These are phyloP conservation scores for Odonthalia washingtoniensis DNA, from an alignment of 31 red algal genomes.

Conservation along the genomic window DNA sequence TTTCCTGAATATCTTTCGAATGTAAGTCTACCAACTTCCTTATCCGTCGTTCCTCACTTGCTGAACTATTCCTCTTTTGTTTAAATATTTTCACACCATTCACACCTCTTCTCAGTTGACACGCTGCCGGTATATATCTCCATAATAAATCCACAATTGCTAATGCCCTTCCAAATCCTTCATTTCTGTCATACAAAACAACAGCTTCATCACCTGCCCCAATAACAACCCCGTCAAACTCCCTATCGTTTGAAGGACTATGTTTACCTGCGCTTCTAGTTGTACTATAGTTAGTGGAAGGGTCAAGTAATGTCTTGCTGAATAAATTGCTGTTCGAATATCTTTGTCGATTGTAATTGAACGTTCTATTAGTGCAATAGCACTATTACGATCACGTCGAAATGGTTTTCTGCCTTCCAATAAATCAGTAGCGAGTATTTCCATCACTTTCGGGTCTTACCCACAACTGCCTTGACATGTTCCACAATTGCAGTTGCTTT, in stretches of 20 bases:
- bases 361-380: slow-evolving; percentile 68
- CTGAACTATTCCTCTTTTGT: slow-evolving; percentile 33
- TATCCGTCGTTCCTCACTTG: too few species aligned
- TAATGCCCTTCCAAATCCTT: slow-evolving; percentile 50
- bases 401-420: slow-evolving; percentile 46
- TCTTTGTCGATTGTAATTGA: too few species aligned
- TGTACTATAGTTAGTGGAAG: slow-evolving; percentile 28
- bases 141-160: slow-evolving; percentile 54
- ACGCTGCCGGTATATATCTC: slow-evolving; percentile 47
- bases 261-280: too few species aligned
- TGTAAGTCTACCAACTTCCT: too few species aligned
- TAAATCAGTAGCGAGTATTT: slow-evolving; percentile 48
- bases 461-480: slow-evolving; percentile 30
- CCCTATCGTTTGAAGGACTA: too few species aligned
- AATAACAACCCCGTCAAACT: too few species aligned
- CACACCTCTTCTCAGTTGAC: neutral
- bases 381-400: slow-evolving; percentile 45
- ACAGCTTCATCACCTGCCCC: neutral
- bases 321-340: slow-evolving; percentile 44
- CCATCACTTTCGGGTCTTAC: slow-evolving; percentile 68
- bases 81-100: slow-evolving; percentile 20
- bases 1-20: slow-evolving; percentile 39
- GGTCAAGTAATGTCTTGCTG: slow-evolving; percentile 47
- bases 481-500: slow-evolving; percentile 24
- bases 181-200: slow-evolving; percentile 2